phyloP scores from a whole-genome alignment of 1,139 yeast genomes.

The Komagataea norvegica region DNA sequence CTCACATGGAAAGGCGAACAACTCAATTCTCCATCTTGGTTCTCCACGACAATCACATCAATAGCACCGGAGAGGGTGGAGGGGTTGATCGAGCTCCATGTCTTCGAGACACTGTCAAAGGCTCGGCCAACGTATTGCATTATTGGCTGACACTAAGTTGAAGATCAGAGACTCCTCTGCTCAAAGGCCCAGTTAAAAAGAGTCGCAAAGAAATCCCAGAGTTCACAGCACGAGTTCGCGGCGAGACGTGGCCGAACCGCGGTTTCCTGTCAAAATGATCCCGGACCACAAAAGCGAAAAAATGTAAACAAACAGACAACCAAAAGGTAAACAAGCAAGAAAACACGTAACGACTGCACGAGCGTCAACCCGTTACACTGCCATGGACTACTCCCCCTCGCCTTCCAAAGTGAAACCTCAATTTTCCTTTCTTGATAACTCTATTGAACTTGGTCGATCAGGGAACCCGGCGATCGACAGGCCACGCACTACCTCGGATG shows the following conservation, averaged over 20 bases:
- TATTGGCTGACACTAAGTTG: neutral
- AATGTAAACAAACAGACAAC: neutral
- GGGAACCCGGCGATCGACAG: conserved; percentile 7
- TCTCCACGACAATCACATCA: conserved; percentile 95
- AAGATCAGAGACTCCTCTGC: neutral
- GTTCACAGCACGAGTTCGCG: too few species aligned
- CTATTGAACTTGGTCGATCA: conserved; percentile 17
- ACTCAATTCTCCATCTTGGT: conserved; percentile 72
- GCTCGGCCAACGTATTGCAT: conserved; percentile 98
- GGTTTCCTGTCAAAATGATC: too few species aligned
- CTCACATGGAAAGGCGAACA: conserved; percentile 97
- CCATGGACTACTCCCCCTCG: conserved; percentile 27
- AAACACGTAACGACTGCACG: neutral
- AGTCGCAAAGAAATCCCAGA: neutral
- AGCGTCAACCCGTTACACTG: neutral
- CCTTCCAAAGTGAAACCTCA: conserved; percentile 22
- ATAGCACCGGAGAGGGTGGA: conserved; percentile 96
- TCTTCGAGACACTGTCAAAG: conserved; percentile 88
- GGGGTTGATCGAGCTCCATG: conserved; percentile 96
- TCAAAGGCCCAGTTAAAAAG: neutral
- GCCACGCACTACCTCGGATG: conserved; percentile 6
- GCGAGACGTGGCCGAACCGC: too few species aligned
- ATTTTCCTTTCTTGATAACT: conserved; percentile 22
- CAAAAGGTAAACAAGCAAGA: neutral
- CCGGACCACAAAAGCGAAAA: conserved; percentile 2